Base-by-base conservation (phyloP, 2,329 filamentous ascomycete genomes). In the Penicillium fuscoglaucum region DNA sequence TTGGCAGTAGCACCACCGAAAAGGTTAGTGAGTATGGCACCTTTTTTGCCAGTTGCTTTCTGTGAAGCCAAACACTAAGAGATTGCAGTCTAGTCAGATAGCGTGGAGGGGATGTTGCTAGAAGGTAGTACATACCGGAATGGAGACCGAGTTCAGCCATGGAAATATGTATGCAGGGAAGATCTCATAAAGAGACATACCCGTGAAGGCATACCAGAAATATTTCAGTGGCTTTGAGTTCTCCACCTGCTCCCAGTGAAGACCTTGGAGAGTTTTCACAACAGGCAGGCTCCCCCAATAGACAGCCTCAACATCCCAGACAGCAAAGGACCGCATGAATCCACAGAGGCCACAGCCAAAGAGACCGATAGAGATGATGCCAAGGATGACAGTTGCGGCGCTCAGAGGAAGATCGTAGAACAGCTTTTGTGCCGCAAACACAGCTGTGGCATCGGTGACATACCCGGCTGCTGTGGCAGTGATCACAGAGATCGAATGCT, bases 311-410 rank as follows among this genome's bases (percentile, higher is more conserved):
- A 81, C 79, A 51, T 83, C 82, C 76, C 80, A 85, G 10, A 85
- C 82, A 1, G 78, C 76, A 41, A 85, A 76, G 0, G 82, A 82
- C 0, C 83, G 80, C 65, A 85, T 69, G 2, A 85, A 47, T 9
- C 83, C 83, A 45, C 77, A 80, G 3, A 85, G 68, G 2, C 82
- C 82, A 44, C 83, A 85, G 1, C 83, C 83, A 53, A 84, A 84
- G 3, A 85, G 67, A 0, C 80, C 81, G 44, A 84, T 84, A 0
- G 82, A 84, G 52, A 85, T 79, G 13, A 77, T 78, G 24, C 71
- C 76, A 52, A 84, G 58, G 8, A 85, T 72, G 0, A 83, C 77
- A 0, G 83, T 84, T 0, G 72, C 66, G 0, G 79, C 67, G 28
- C 70, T 79, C 41, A 83, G 41, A 0, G 78, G 76, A 54, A 83